Conservation (phyloP, 257 asterid species). For the Buddleja alternifolia region DNA sequence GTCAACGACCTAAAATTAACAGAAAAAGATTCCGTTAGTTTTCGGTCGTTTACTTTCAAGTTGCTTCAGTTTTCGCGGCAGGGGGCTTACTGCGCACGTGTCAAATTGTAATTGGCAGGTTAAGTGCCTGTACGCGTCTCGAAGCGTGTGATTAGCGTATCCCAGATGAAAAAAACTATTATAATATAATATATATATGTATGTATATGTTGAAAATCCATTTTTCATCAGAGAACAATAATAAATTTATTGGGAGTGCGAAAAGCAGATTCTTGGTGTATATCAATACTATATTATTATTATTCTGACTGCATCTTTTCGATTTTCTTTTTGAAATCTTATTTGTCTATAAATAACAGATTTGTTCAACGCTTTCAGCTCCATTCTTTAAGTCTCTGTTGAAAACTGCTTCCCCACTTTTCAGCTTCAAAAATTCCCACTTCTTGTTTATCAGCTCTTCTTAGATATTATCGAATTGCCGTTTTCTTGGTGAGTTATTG, state of each 20-base stretch:
- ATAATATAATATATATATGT: neutral
- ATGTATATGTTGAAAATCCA: neutral
- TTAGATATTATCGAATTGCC: neutral
- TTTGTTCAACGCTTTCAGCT: neutral
- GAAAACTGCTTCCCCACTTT: neutral
- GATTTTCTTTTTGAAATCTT: neutral
- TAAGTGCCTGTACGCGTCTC: conserved; percentile 15
- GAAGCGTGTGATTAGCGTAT: conserved; percentile 37
- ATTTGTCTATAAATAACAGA: conserved; percentile 19
- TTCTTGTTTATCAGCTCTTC: neutral
- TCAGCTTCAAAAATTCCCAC: conserved; percentile 3
- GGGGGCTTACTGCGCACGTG: conserved; percentile 27
- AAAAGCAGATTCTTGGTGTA: conserved; percentile 45
- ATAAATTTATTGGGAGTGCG: conserved; percentile 8
- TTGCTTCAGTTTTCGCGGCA: conserved; percentile 30
- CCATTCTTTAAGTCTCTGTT: neutral
- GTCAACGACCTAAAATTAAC: too few relatives aligned
- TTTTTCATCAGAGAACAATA: too few relatives aligned
- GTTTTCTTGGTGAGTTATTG: conserved; percentile 22
- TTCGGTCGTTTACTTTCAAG: conserved; percentile 28
- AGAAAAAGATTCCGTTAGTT: conserved; percentile 28
- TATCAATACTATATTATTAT: neutral
- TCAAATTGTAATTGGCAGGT: conserved; percentile 20
- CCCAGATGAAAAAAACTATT: neutral
- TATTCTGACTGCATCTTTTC: neutral